These are phyloP conservation scores for Proliferodiscus dingleyae DNA, from an alignment of 2,329 filamentous ascomycete genomes.

Conservation along the genomic window DNA sequence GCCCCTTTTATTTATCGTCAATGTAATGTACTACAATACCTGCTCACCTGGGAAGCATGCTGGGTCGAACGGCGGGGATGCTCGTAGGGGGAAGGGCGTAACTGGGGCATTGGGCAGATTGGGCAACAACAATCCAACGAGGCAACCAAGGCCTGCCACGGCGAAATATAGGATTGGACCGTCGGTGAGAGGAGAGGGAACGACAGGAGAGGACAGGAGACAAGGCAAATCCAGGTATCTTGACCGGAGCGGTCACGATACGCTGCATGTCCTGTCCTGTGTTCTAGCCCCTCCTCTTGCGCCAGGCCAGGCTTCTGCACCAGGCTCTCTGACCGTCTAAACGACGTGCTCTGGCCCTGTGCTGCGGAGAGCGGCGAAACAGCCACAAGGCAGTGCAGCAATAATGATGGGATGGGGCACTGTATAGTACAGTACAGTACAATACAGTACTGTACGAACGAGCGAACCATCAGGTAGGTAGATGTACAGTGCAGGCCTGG, in stretches of 20 bases:
- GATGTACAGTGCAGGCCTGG: no score
- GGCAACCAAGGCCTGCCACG: background rate
- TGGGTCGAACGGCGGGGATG: no score
- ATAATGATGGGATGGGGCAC: background rate
- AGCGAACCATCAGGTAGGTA: conserved; percentile 5
- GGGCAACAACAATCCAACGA: background rate
- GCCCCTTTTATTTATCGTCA: background rate
- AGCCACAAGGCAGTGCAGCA: background rate
- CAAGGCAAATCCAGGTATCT: no score
- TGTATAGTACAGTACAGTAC: no score
- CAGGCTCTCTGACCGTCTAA: conserved; percentile 10
- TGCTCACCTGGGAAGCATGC: no score
- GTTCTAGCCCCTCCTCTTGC: conserved; percentile 13
- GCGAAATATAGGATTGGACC: background rate
- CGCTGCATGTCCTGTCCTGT: background rate
- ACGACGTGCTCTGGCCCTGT: conserved; percentile 1
- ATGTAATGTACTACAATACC: background rate
- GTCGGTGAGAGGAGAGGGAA: background rate
- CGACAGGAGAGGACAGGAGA: background rate
- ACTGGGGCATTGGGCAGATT: conserved; percentile 1
- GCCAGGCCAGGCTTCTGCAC: conserved; percentile 16
- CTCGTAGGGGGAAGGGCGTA: background rate
- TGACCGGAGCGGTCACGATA: no score
- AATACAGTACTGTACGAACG: background rate
- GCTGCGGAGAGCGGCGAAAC: background rate